phyloP scores from a whole-genome alignment of 1,284 basidiomycete genomes.

The Sutorius eximius region DNA sequence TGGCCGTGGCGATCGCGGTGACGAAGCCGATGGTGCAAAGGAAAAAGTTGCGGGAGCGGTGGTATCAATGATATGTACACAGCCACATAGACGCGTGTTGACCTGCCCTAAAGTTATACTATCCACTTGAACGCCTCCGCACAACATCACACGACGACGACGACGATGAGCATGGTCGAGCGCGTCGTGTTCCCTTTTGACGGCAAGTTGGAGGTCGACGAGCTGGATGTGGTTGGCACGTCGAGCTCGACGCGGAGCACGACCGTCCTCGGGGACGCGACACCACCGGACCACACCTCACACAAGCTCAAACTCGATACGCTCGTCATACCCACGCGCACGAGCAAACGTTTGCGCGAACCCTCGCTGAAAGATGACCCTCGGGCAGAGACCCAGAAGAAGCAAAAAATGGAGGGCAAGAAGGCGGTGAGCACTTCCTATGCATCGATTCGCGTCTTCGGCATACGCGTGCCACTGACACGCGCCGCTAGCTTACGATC shows the following conservation, averaged over 20 bases:
- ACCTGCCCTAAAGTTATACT: slow-evolving; percentile 21
- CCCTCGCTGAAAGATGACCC: neutral
- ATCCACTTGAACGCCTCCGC: neutral
- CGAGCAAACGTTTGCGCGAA: slow-evolving; percentile 22
- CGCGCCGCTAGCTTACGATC: slow-evolving; percentile 37
- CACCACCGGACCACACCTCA: slow-evolving; percentile 16
- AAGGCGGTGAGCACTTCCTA: slow-evolving; percentile 37
- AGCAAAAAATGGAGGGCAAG: slow-evolving; percentile 36
- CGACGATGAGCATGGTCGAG: neutral
- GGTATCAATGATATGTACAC: slow-evolving; percentile 48
- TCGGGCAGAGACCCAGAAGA: slow-evolving; percentile 27
- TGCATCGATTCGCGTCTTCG: neutral
- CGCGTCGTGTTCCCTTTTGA: slow-evolving; percentile 9
- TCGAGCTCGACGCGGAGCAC: slow-evolving; percentile 30
- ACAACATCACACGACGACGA: neutral
- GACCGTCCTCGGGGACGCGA: slow-evolving; percentile 32
- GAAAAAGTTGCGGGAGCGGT: slow-evolving; percentile 64
- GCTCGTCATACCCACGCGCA: slow-evolving; percentile 14
- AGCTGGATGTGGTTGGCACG: slow-evolving; percentile 30
- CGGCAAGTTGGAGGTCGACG: slow-evolving; percentile 23
- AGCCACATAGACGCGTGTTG: slow-evolving; percentile 16
- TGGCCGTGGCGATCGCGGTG: slow-evolving; percentile 73
- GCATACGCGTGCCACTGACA: neutral
- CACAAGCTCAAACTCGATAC: slow-evolving; percentile 1
- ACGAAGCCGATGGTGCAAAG: slow-evolving; percentile 73